Percentiles rank a stretch among this genome's conserved stretches.
Conservation (phyloP, 176 grass and related monocot species). For the Lolium rigidum region DNA sequence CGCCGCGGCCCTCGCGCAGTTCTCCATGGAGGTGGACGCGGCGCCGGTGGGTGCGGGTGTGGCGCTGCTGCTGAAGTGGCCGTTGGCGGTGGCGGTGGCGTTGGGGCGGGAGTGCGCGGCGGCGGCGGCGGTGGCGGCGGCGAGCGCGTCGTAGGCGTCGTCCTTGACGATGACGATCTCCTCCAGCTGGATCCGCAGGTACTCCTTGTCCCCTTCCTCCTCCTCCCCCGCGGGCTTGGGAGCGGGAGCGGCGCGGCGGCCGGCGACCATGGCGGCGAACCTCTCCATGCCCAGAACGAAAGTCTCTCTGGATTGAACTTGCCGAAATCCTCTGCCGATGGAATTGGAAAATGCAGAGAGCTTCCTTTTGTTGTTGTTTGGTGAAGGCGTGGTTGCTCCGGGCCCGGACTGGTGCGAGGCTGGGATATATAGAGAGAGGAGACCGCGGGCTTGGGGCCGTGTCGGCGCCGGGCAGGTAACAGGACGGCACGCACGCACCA, state of each 20-base stretch:
- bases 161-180: conserved; percentile 64
- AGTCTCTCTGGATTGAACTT: background rate
- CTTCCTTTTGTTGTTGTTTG: background rate
- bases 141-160: conserved; percentile 29
- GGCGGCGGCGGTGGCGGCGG: conserved; percentile 28
- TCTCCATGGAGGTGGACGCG: conserved; percentile 2
- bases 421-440: conserved; percentile 15
- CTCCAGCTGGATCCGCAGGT: conserved; percentile 49
- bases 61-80: background rate
- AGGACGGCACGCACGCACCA: background rate
- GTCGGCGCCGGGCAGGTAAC: conserved; percentile 1
- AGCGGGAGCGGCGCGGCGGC: background rate
- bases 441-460: background rate
- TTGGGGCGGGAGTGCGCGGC: conserved; percentile 19
- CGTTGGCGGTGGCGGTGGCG: background rate
- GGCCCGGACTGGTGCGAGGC: background rate
- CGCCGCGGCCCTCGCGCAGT: background rate
- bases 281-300: conserved; percentile 36
- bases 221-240: background rate
- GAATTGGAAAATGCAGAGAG: background rate
- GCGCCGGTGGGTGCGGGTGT: background rate
- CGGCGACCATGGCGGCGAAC: conserved; percentile 45
- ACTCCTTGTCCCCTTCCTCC: background rate
- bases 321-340: background rate
- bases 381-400: background rate